These are phyloP conservation scores for Colletotrichum coccodes DNA, from an alignment of 2,329 filamentous ascomycete species.

Conservation along the genomic window DNA sequence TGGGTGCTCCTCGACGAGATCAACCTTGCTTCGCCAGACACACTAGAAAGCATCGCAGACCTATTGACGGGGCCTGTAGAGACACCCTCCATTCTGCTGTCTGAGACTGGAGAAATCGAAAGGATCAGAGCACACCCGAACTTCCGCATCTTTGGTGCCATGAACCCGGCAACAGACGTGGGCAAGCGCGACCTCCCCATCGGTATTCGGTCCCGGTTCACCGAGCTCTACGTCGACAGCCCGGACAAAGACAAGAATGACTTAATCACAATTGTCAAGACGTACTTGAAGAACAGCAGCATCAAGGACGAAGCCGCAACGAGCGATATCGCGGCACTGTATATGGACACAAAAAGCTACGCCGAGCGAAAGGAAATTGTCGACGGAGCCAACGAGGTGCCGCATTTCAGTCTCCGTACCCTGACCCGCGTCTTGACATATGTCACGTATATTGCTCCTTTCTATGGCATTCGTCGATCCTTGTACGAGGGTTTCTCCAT, in stretches of 20 bases:
- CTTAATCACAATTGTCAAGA: constrained; percentile 86
- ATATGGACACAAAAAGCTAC: constrained; percentile 86
- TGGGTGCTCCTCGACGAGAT: constrained; percentile 99
- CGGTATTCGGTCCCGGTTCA: constrained; percentile 91
- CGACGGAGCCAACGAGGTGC: constrained; percentile 94
- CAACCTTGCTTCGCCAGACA: constrained; percentile 94
- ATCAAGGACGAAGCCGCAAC: constrained; percentile 79
- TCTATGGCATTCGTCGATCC: constrained; percentile 86
- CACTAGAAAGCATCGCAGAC: constrained; percentile 91
- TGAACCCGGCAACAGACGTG: constrained; percentile 98
- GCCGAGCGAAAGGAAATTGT: constrained; percentile 86
- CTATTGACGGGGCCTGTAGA: constrained; percentile 80
- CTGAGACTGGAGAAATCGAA: constrained; percentile 93
- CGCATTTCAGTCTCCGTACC: constrained; percentile 96
- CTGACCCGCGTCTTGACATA: constrained; percentile 91
- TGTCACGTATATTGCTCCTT: constrained; percentile 83
- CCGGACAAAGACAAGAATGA: constrained; percentile 90
- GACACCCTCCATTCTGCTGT: constrained; percentile 84
- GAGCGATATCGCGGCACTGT: constrained; percentile 85
- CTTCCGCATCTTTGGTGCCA: constrained; percentile 96
- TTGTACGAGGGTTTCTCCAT: constrained; percentile 97
- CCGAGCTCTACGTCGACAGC: constrained; percentile 92
- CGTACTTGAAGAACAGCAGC: constrained; percentile 80
- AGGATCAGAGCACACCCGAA: constrained; percentile 89
- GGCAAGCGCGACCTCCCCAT: constrained; percentile 94